Percentiles rank a stretch among this genome's conserved stretches.
phyloP scores from a whole-genome alignment of 2,329 filamentous ascomycete genomes.

The Penicillium sp. region DNA sequence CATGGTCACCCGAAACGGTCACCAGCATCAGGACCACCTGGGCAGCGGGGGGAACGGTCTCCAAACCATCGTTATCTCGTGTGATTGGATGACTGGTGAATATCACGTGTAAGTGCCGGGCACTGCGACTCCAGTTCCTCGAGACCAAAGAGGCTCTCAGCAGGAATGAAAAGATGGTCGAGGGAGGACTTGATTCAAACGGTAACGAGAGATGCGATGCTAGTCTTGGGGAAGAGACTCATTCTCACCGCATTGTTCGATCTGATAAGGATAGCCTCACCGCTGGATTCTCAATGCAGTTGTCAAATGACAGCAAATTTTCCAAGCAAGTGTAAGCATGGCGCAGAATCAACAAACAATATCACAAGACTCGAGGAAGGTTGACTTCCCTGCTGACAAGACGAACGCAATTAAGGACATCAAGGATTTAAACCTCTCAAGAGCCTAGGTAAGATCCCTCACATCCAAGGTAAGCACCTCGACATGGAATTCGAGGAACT shows the following conservation, averaged over 20 bases:
- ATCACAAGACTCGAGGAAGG: neutral
- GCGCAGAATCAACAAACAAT: neutral
- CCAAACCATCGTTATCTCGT: neutral
- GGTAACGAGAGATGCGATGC: neutral
- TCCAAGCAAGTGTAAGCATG: neutral
- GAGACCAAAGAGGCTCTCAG: neutral
- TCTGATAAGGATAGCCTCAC: neutral
- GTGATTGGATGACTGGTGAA: neutral
- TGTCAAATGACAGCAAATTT: neutral
- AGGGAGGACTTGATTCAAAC: neutral
- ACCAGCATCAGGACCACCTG: neutral
- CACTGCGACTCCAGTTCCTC: neutral
- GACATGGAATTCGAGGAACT: neutral
- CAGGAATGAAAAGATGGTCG: neutral
- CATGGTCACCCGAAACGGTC: neutral
- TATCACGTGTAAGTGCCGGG: neutral
- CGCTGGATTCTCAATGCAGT: neutral
- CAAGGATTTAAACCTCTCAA: neutral
- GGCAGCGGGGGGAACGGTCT: neutral
- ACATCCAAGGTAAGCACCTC: neutral
- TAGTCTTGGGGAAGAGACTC: neutral
- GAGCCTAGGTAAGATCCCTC: neutral
- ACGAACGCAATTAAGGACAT: neutral
- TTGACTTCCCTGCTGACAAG: neutral
- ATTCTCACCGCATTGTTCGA: neutral